A percentile compares a stretch with the other conserved stretches of the same genome.
phyloP scores from a whole-genome alignment of 1,284 basidiomycete species.

The Mrakiaceae sp. region DNA sequence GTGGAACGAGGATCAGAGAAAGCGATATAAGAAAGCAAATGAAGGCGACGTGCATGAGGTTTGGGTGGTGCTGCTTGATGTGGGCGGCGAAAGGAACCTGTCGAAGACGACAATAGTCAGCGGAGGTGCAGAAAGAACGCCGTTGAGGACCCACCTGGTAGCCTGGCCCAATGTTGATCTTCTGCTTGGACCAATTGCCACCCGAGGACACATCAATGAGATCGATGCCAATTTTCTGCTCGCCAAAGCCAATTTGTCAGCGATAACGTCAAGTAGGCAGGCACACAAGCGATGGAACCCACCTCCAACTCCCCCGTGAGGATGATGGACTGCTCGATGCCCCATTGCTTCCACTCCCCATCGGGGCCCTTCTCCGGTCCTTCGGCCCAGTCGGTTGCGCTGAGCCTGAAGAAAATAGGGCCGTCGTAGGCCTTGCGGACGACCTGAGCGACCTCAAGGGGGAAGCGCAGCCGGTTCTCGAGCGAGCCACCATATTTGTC shows the following conservation, averaged over 20 bases:
- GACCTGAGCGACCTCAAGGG: slow-evolving; percentile 47
- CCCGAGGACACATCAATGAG: slow-evolving; percentile 59
- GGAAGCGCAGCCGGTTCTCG: slow-evolving; percentile 58
- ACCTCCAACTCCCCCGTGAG: slow-evolving; percentile 46
- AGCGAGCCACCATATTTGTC: slow-evolving; percentile 64
- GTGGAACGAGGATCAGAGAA: not conserved
- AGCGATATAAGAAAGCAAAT: slow-evolving; percentile 8
- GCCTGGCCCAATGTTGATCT: slow-evolving; percentile 42
- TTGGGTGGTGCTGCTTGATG: slow-evolving; percentile 51
- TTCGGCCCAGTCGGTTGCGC: slow-evolving; percentile 66
- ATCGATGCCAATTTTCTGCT: slow-evolving; percentile 49
- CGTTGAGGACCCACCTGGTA: slow-evolving; percentile 44
- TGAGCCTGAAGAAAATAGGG: slow-evolving; percentile 63
- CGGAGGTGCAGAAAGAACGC: not conserved
- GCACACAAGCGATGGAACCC: not conserved
- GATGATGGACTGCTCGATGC: slow-evolving; percentile 59
- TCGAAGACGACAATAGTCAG: slow-evolving; percentile 7
- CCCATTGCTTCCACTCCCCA: slow-evolving; percentile 56
- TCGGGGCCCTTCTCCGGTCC: slow-evolving; percentile 49
- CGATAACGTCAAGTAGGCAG: not conserved
- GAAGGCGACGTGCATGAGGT: slow-evolving; percentile 30
- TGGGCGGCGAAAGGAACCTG: slow-evolving; percentile 55
- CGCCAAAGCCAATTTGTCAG: not conserved
- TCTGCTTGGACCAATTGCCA: slow-evolving; percentile 53
- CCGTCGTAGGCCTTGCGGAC: slow-evolving; percentile 52